Percentiles rank a stretch among this genome's conserved stretches.
These are phyloP conservation scores for Suhomyces choctaworum DNA, from an alignment of 1,139 yeast species.

Conservation along the genomic window DNA sequence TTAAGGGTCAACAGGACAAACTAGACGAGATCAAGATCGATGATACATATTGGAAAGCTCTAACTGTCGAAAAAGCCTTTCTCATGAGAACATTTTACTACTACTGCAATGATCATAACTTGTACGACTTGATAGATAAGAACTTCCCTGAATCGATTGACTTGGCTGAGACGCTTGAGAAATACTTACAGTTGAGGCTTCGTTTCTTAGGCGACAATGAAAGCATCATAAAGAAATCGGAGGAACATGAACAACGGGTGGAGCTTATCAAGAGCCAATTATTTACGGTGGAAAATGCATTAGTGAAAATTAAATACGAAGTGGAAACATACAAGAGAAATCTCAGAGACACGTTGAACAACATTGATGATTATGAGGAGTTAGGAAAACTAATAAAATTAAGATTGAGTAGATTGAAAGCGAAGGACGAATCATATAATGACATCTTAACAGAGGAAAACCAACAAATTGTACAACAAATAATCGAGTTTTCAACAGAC, in stretches of 20 bases:
- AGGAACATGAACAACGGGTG: constrained; percentile 14
- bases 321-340: constrained; percentile 17
- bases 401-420: constrained; percentile 12
- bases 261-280: constrained; percentile 17
- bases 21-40: constrained; percentile 59
- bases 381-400: constrained; percentile 14
- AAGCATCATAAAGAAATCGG: constrained; percentile 17
- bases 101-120: constrained; percentile 56
- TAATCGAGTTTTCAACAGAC: constrained; percentile 15
- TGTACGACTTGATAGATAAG: constrained; percentile 62
- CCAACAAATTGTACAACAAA: constrained; percentile 16
- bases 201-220: constrained; percentile 35
- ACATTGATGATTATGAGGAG: constrained; percentile 17
- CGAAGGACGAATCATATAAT: constrained; percentile 14
- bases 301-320: constrained; percentile 17
- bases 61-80: constrained; percentile 76
- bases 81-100: constrained; percentile 67
- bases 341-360: constrained; percentile 11
- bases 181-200: constrained; percentile 51
- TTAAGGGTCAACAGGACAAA: constrained; percentile 62
- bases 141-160: constrained; percentile 81
- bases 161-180: constrained; percentile 58
- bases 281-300: constrained; percentile 16
- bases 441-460: constrained; percentile 17
- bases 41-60: constrained; percentile 61